Evolutionary conservation across 164 flowering plant species (phyloP).

Genomic region (Vitis labrusca): DNA sequence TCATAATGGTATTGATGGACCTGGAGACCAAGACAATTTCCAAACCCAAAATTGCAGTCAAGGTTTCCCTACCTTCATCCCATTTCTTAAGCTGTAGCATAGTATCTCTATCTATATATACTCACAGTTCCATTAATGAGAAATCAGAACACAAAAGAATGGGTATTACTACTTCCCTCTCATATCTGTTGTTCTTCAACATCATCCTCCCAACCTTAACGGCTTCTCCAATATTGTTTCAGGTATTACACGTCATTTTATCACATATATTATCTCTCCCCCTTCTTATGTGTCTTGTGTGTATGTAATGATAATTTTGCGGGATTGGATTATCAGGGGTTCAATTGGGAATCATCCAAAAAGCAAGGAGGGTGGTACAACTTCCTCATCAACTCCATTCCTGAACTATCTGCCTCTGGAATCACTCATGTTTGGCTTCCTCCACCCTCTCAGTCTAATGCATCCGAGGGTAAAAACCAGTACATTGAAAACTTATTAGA

Average conservation of each 20-base stretch:
- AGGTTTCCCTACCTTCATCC: too few species aligned
- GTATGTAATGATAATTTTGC: neutral
- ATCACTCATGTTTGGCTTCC: slow-evolving; percentile 85
- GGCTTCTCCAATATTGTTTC: slow-evolving; percentile 17
- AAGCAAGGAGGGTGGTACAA: slow-evolving; percentile 68
- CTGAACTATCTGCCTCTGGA: slow-evolving; percentile 58
- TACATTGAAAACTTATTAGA: too few species aligned
- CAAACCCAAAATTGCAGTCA: too few species aligned
- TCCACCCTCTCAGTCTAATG: slow-evolving; percentile 68
- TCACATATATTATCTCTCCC: neutral
- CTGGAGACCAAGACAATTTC: too few species aligned
- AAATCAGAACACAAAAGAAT: too few species aligned
- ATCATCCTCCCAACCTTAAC: slow-evolving; percentile 11
- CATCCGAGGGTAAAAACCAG: slow-evolving; percentile 43
- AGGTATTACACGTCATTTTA: slow-evolving; percentile 1
- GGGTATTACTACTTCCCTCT: too few species aligned
- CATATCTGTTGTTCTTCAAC: too few species aligned
- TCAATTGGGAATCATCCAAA: slow-evolving; percentile 72
- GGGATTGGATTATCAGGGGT: slow-evolving; percentile 40
- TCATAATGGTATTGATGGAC: too few species aligned
- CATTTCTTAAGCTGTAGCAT: too few species aligned
- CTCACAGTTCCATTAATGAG: too few species aligned
- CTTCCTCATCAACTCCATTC: slow-evolving; percentile 31
- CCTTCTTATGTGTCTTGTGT: neutral
- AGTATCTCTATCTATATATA: too few species aligned